Percentiles rank a stretch among this genome's conserved stretches.
These are phyloP conservation scores for Acanthamoeba sp. DNA, from an alignment of 208 protist genomes.

Conservation along the genomic window DNA sequence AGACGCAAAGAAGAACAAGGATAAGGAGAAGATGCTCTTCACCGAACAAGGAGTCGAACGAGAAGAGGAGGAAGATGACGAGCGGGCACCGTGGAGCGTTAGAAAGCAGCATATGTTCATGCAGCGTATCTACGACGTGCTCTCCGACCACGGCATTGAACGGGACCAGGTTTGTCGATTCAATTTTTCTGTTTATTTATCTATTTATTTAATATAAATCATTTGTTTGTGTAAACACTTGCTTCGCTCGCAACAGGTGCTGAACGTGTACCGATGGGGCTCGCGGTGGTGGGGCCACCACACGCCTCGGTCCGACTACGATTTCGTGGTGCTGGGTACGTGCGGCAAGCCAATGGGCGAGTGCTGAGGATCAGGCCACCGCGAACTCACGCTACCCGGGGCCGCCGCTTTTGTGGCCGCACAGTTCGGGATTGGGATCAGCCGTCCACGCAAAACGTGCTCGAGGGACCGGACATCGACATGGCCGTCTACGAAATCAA, in stretches of 20 bases:
- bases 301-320: conserved; percentile 13
- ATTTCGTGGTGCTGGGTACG: conserved; percentile 50
- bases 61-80: background rate
- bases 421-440: conserved; percentile 62
- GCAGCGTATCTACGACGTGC: background rate
- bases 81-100: background rate
- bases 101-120: conserved; percentile 12
- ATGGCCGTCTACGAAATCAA: conserved; percentile 58
- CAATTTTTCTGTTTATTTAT: background rate
- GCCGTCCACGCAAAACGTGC: conserved; percentile 41
- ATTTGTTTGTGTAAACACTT: background rate
- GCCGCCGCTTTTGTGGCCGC: background rate
- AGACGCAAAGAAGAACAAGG: background rate
- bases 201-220: background rate
- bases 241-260: background rate
- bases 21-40: background rate
- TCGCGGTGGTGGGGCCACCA: conserved; percentile 62
- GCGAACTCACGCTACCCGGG: background rate
- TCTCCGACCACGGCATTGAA: background rate
- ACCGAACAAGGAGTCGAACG: too few relatives aligned
- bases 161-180: conserved; percentile 16
- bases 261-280: conserved; percentile 70
- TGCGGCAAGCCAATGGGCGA: background rate
- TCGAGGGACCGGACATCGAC: conserved; percentile 31
- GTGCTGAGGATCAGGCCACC: background rate